Evolutionary conservation across 1,139 yeast genomes (phyloP), one percentile per base, ranked within the genome.

Genomic region (Hansenula lynferdii): DNA sequence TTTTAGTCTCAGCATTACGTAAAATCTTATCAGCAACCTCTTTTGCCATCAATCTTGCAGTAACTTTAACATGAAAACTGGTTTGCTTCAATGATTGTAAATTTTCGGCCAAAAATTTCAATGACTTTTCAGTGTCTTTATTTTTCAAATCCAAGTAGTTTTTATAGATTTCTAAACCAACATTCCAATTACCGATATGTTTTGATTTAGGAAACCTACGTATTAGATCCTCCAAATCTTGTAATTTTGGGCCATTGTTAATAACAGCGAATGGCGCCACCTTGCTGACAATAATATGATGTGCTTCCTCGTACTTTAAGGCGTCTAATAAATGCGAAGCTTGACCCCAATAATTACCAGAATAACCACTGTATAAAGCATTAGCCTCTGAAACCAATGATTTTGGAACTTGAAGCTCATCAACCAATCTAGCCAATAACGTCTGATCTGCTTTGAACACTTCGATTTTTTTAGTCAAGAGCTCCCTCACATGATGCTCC

Each of bases 261-360:
- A 85, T 71, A 23, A 81, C 72, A 21, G 78, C 70, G 33, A 60
- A 52, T 10, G 97, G 97, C 0, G 92, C 97, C 28, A 89, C 81
- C 14, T 68, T 58, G 4, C 63, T 53, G 4, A 77, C 54, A 5
- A 85, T 64, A 0, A 77, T 65, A 2, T 62, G 58, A 50, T 85
- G 95, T 0, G 96, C 96, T 33, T 75, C 78, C 1, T 63, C 67
- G 68, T 77, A 76, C 36, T 72, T 58, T 14, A 64, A 65, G 0
- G 95, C 95, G n/a, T 66, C 68, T 3, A 86, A 60, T 35, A 84
- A 70, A 18, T 81, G 75, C 35, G 70, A 66, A 3, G 81, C 77
- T 47, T 87, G 90, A 9, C 70, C 67, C 64, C 80, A 67, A 47
- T 65, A 70, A 38, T 83, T 74, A 3, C 72, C 73, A n/a, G 49